Base-by-base conservation (phyloP, 2,329 filamentous ascomycete genomes). In the Pseudogymnoascus sp. region DNA sequence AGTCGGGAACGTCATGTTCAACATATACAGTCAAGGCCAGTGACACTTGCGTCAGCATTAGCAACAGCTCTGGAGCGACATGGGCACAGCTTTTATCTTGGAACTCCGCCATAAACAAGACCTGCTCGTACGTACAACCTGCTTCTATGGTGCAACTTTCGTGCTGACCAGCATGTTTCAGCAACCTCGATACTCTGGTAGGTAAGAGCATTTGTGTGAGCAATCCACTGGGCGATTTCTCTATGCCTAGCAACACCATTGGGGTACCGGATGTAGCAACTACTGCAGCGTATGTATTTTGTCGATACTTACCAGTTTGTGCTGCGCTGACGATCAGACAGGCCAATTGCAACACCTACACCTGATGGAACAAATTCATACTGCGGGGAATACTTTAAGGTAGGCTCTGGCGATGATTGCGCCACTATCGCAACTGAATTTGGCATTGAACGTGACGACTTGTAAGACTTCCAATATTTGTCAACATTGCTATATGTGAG, bases 1-100 rank as follows among this genome's bases (percentile, higher is more conserved):
- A 43, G 16, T 43, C 39, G 16, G 39, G 39, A 11, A 21, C 4
- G 7, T 43, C 39, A 43, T 43, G 39, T 6, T 13, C 16, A 13
- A 60, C 54, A 28, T 60, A 60, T 60, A 60, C 54, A 2, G 25
- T 60, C 3, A 28, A 60, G 36, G 36, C 31, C 16, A 36, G 16
- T 10, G 54, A 60, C 54, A 60, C 31, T 31, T 71, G 70, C 62
- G 43, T 71, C 25, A 31, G 54, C 19, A 37, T 54, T 16, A 45
- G 61, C 21, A 62, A 61, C 13, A 28, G 14, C 37, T 16, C 54
- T 10, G 48, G 60, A 2, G 25, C 43, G 1, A 31, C 62, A 4
- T 65, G 63, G 16, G 61, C 63, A 14, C 48, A 66, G 37, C 16
- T 48, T 36, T 36, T 21, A 51, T 16, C 51, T 45, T 54, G 62